Conservation (phyloP, 768 basidiomycete genomes). For the Mrakia hoshinonis region DNA sequence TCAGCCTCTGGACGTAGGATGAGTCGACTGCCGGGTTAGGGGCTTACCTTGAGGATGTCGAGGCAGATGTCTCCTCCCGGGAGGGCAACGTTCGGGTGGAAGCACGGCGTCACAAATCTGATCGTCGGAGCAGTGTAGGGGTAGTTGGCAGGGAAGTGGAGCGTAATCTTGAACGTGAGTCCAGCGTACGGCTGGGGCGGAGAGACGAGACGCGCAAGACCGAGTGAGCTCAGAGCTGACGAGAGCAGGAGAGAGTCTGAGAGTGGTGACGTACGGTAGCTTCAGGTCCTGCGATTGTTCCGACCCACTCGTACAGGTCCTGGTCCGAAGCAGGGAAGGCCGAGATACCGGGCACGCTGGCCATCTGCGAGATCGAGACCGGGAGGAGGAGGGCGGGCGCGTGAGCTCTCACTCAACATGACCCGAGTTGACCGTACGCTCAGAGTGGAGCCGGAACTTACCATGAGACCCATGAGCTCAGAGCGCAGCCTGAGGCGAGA, state of each 20-base stretch:
- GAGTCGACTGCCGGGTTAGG: neutral
- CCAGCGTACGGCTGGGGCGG: constrained; percentile 32
- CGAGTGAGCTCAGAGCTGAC: neutral
- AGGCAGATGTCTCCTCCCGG: constrained; percentile 67
- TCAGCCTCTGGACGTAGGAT: neutral
- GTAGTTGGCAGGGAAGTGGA: constrained; percentile 77
- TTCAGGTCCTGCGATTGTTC: constrained; percentile 71
- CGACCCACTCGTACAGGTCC: constrained; percentile 82
- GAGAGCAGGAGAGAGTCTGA: constrained; percentile 43
- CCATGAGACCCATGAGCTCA: constrained; percentile 85
- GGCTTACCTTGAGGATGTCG: constrained; percentile 68
- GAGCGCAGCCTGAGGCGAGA: constrained; percentile 66
- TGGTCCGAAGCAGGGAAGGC: constrained; percentile 81
- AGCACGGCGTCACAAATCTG: constrained; percentile 60
- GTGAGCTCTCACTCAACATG: constrained; percentile 7
- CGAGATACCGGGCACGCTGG: constrained; percentile 48
- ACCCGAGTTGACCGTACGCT: neutral
- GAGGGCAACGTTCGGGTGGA: constrained; percentile 75
- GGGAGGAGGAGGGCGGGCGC: constrained; percentile 81
- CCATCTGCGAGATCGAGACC: constrained; percentile 46
- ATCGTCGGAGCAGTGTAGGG: constrained; percentile 77
- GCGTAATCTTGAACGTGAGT: constrained; percentile 70
- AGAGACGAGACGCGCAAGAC: neutral
- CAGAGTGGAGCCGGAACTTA: constrained; percentile 40
- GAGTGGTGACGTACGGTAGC: no score